Base-by-base conservation (phyloP, 108 stramenopile species). In the Fragilaria crotonensis region DNA sequence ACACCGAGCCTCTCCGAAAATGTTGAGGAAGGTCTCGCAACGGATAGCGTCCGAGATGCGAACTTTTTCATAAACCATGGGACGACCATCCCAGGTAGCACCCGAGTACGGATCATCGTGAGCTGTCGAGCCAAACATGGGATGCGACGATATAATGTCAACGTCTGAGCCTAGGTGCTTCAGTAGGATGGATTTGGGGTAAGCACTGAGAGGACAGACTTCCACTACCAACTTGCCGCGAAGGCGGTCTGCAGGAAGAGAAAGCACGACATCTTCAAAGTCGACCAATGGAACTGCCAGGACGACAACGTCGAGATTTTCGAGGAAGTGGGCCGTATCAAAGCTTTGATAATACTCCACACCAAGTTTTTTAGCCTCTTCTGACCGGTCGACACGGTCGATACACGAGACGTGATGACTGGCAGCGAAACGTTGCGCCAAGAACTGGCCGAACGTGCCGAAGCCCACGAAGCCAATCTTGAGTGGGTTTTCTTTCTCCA, bases 401-500 rank as follows among this genome's bases (percentile, higher is more conserved):
- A 89, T 74, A 52, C 85, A 87, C 18, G 77, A 71, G n/a, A 89
- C 71, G 20, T 59, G 57, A 59, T 93, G 81, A 33, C 80, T 63
- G 19, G 63, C 31, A 14, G 66, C 59, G 81, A 93, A 74, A 22
- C 68, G 62, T n/a, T 77, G 52, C 2, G 79, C 84, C 81, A 63
- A 71, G 62, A 95, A 95, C 58, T 97, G 96, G 18, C 96, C 98
- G 57, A 97, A 96, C 30, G 69, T 33, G 18, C 91, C 96, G 64
- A 97, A 99, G 17, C 96, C 96, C 27, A 99, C 69, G 29, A 98
- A 79, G 5, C 97, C 97, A 50, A 98, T 94, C 49, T 83, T 93
- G 44, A 98, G 86, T 17, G 73, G 62, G 25, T 71, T 59, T 0
- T 32, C 46, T 23, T 76, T 74, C 22, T 83, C 72, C 14, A 62